Base-by-base conservation (phyloP, 1,139 yeast genomes). In the Yamadazyma buinensis region DNA sequence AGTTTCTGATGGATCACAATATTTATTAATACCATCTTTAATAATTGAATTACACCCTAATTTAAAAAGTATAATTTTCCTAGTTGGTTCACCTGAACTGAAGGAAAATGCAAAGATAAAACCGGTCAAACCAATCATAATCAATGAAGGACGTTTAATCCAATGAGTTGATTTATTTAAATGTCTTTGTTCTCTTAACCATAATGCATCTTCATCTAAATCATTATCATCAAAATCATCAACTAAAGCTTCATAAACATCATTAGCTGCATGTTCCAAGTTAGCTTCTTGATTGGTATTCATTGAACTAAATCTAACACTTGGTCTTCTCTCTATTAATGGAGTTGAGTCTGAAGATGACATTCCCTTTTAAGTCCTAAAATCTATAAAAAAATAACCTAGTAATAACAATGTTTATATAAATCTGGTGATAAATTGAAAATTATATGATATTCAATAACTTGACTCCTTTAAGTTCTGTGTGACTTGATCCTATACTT, bases 111-210 rank as follows among this genome's bases (percentile, higher is more conserved):
- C 51, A 32, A 55, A 40, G 7, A 49, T 19, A 29, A 63, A 60
- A 5, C 51, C 36, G 13, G 53, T 46, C 11, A 57, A 30, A 7
- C 65, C 55, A 22, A 65, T 48, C 49, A 54, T 49, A 30, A 53
- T 43, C 22, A 64, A 53, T 8, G 64, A 55, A 6, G 72, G 72
- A 26, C 71, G 44, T 28, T 46, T 49, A 29, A 55, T 43, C 69
- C 70, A 65, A 37, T 54, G 64, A 19, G 58, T 42, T 2, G 52
- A 34, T 43, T 61, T 58, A 42, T 64, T 59, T 23, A 44, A 39
- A n/a, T 40, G 25, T 15, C 66, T 45, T 38, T 66, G 72, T 38
- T 66, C 68, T 14, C 68, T 44, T 22, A 66, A 47, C 70, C 71
- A 64, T 2, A 53, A 30, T 2, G 61, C 61, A 38, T 65, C 72